These are phyloP conservation scores for Clavispora carvajalis DNA, from an alignment of 805 yeast species.

Conservation along the genomic window DNA sequence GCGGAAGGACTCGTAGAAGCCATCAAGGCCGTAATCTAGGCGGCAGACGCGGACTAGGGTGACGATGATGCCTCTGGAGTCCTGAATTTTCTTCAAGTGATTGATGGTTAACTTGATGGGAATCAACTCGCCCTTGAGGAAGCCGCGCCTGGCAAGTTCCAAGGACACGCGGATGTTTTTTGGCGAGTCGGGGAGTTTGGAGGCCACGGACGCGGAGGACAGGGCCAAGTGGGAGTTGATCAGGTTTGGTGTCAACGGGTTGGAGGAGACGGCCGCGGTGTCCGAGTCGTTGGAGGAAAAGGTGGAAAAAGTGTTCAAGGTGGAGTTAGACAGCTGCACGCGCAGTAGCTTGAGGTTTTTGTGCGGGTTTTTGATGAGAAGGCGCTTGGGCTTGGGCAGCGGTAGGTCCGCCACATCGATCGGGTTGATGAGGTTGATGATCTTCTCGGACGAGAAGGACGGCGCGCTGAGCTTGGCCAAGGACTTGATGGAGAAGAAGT, in stretches of 20 bases:
- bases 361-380: slow-evolving; percentile 55
- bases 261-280: slow-evolving; percentile 1
- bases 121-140: slow-evolving; percentile 69
- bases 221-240: not conserved
- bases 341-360: slow-evolving; percentile 22
- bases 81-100: slow-evolving; percentile 68
- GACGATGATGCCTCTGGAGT: slow-evolving; percentile 67
- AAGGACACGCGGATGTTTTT: slow-evolving; percentile 33
- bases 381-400: slow-evolving; percentile 58
- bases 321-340: slow-evolving; percentile 32
- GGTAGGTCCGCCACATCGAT: slow-evolving; percentile 66
- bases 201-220: not conserved
- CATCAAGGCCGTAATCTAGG: slow-evolving; percentile 50
- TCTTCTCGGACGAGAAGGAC: slow-evolving; percentile 47
- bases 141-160: slow-evolving; percentile 57
- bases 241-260: not conserved
- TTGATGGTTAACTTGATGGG: slow-evolving; percentile 64
- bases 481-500: slow-evolving; percentile 14
- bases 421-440: slow-evolving; percentile 62
- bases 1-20: slow-evolving; percentile 65
- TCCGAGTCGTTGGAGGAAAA: slow-evolving; percentile 31
- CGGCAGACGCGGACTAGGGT: slow-evolving; percentile 80
- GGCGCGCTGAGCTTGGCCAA: slow-evolving; percentile 23
- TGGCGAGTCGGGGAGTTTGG: slow-evolving; percentile 7
- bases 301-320: slow-evolving; percentile 27